Conservation (phyloP, 148 eudicot species). For the Beta vulgaris region DNA sequence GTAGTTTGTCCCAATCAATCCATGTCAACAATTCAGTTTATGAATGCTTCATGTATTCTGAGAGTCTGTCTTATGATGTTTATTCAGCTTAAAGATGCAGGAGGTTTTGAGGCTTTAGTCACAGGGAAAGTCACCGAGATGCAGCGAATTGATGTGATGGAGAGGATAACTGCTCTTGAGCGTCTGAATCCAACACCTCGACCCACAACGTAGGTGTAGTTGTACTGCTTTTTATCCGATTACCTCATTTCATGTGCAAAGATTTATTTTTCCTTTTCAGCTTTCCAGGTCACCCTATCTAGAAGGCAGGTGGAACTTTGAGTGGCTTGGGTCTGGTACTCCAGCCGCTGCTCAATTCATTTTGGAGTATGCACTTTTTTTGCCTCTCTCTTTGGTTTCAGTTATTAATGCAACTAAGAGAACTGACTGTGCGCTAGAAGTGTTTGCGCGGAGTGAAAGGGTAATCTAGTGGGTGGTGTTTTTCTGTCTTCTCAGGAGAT, state of each 20-base stretch:
- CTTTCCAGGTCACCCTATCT: slow-evolving; percentile 88
- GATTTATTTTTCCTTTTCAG: slow-evolving; percentile 44
- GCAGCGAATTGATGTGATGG: slow-evolving; percentile 84
- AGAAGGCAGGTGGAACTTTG: slow-evolving; percentile 88
- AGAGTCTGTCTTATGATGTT: slow-evolving; percentile 5
- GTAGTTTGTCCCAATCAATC: background rate
- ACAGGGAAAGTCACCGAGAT: slow-evolving; percentile 67
- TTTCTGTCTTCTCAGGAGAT: slow-evolving; percentile 54
- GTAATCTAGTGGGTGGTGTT: slow-evolving; percentile 20
- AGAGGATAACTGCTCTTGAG: slow-evolving; percentile 82
- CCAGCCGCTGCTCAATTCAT: slow-evolving; percentile 60
- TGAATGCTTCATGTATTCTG: background rate
- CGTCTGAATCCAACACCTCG: slow-evolving; percentile 91
- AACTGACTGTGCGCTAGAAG: background rate
- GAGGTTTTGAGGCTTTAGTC: slow-evolving; percentile 75
- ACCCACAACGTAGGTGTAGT: slow-evolving; percentile 88
- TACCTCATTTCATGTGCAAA: slow-evolving; percentile 17
- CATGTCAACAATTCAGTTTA: background rate
- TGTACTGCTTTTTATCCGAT: slow-evolving; percentile 15
- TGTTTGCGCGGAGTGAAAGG: slow-evolving; percentile 12
- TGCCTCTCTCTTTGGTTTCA: slow-evolving; percentile 11
- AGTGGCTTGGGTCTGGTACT: slow-evolving; percentile 82
- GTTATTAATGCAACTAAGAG: background rate
- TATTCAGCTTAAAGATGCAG: slow-evolving; percentile 79
- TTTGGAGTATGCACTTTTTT: slow-evolving; percentile 56